Evolutionary conservation across 495 filamentous ascomycete genomes (phyloP).

Genomic region (Schizothecium vesticola): DNA sequence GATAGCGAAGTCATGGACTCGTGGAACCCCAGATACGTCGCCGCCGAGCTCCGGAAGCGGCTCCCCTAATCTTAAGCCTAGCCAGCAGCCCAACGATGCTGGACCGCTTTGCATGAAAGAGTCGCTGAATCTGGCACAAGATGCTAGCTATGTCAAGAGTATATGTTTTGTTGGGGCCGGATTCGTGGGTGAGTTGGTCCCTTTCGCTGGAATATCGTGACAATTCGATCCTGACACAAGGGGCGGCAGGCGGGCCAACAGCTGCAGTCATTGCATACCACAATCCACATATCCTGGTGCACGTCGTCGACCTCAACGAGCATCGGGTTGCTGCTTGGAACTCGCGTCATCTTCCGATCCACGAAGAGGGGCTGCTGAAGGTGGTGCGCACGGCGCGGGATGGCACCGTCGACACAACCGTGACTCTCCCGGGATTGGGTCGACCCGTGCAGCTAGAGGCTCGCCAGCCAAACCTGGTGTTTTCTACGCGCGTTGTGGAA

Average conservation of each 20-base stretch:
- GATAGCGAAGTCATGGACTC: slow-evolving; percentile 18
- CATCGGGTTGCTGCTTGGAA: slow-evolving; percentile 67
- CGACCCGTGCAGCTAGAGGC: slow-evolving; percentile 23
- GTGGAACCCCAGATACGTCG: slow-evolving; percentile 20
- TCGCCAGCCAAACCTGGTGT: slow-evolving; percentile 60
- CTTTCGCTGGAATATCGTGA: neutral
- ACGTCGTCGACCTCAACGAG: slow-evolving; percentile 65
- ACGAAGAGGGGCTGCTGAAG: slow-evolving; percentile 66
- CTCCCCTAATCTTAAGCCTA: slow-evolving; percentile 22
- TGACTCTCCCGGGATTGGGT: slow-evolving; percentile 12
- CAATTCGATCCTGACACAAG: slow-evolving; percentile 1
- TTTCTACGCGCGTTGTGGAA: slow-evolving; percentile 59
- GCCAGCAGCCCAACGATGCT: slow-evolving; percentile 4
- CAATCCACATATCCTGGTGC: slow-evolving; percentile 61
- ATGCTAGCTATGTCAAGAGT: slow-evolving; percentile 38
- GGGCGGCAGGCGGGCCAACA: slow-evolving; percentile 60
- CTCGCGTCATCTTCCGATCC: slow-evolving; percentile 66
- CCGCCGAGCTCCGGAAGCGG: slow-evolving; percentile 20
- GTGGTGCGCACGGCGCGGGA: slow-evolving; percentile 62
- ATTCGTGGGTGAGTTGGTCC: slow-evolving; percentile 25
- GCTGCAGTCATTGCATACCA: slow-evolving; percentile 69
- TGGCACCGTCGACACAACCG: slow-evolving; percentile 32
- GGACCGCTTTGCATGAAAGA: neutral
- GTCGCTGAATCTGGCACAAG: neutral
- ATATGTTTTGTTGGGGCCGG: slow-evolving; percentile 34